Percentiles rank a stretch among this genome's conserved stretches.
Conservation (phyloP, 2,329 filamentous ascomycete species). For the Aspergillus proliferans region DNA sequence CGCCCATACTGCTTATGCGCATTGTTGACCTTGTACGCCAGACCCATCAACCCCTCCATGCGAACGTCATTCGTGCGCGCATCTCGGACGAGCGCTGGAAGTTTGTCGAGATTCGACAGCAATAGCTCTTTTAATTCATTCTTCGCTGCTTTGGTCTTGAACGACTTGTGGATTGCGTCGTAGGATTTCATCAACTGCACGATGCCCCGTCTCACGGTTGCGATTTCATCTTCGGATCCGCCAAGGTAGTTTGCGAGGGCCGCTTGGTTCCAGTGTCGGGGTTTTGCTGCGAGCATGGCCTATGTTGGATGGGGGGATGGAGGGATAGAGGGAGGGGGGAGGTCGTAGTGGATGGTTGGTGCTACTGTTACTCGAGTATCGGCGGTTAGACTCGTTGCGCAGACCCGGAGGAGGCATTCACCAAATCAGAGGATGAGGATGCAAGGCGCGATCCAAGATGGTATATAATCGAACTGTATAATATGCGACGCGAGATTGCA, state of each 20-base stretch:
- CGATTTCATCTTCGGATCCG: not conserved
- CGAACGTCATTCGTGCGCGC: not conserved
- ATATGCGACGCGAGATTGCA: no score
- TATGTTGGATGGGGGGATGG: not conserved
- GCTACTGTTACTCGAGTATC: not conserved
- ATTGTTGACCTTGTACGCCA: constrained; percentile 2
- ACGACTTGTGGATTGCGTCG: not conserved
- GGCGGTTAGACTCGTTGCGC: not conserved
- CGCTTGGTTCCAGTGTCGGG: constrained; percentile 3
- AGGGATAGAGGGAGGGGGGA: not conserved
- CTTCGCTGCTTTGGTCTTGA: not conserved
- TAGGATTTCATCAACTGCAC: constrained; percentile 1
- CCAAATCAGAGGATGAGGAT: no score
- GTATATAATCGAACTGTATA: no score
- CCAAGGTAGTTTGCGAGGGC: not conserved
- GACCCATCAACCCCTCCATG: constrained; percentile 1
- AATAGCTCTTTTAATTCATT: not conserved
- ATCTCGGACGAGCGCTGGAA: constrained; percentile 1
- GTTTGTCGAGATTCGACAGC: not conserved
- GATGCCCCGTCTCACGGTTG: not conserved
- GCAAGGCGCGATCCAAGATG: no score
- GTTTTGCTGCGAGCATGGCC: not conserved
- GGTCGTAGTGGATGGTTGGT: not conserved
- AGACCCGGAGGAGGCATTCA: no score
- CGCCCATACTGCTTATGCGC: not conserved